Evolutionary conservation across 331 rosid species (phyloP).

Genomic region (Quercus phellos): DNA sequence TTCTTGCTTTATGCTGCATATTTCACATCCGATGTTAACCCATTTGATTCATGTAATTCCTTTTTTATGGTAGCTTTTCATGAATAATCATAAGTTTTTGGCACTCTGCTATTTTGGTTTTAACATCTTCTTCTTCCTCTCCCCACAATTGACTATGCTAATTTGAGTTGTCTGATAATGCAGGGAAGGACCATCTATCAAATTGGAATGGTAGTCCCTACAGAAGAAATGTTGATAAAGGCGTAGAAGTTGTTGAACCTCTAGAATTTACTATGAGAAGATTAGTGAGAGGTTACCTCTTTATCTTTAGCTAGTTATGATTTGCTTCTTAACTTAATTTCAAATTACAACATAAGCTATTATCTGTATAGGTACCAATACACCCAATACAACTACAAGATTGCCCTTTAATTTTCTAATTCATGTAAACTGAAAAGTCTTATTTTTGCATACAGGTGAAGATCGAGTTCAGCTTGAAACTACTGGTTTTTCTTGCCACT

Average conservation of each 20-base stretch:
- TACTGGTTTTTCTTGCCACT: conserved; percentile 22
- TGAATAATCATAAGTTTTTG: not conserved
- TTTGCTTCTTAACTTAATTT: not conserved
- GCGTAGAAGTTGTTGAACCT: conserved; percentile 3
- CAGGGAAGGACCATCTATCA: conserved; percentile 16
- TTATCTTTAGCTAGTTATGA: not conserved
- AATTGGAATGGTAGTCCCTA: not conserved
- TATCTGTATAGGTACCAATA: not conserved
- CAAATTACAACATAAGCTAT: not conserved
- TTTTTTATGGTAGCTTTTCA: not conserved
- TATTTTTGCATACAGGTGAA: conserved; percentile 1
- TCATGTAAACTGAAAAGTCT: not conserved
- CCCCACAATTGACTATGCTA: not conserved
- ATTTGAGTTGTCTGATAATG: not conserved
- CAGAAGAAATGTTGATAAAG: not conserved
- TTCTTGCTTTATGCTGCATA: conserved; percentile 6
- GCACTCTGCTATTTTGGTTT: not conserved
- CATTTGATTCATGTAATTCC: not conserved
- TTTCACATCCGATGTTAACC: not conserved
- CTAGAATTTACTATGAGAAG: conserved; percentile 11
- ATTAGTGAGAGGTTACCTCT: conserved; percentile 26
- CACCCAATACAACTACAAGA: not conserved
- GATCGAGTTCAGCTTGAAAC: conserved; percentile 18
- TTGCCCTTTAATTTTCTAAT: not conserved
- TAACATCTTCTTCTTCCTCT: not conserved